Conservation (phyloP, 2,329 filamentous ascomycete genomes). For the Beauveria bassiana region DNA sequence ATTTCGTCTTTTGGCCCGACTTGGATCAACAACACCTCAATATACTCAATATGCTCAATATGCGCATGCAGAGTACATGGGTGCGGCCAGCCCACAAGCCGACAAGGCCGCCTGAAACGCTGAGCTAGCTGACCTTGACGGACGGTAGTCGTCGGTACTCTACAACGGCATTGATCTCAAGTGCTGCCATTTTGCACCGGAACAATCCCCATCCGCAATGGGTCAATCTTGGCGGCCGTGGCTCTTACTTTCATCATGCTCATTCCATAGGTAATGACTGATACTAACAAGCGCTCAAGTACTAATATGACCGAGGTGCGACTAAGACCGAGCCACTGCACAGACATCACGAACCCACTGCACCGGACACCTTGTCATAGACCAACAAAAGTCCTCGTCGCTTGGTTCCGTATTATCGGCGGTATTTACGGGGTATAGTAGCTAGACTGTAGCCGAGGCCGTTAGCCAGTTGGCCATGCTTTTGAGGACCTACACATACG, state of each 20-base stretch:
- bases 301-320: neutral
- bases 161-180: no score
- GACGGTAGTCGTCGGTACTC: neutral
- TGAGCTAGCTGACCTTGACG: neutral
- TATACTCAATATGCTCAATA: neutral
- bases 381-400: neutral
- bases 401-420: neutral
- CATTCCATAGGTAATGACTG: no score
- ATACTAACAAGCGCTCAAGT: neutral
- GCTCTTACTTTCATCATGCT: neutral
- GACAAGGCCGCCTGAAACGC: slow-evolving; percentile 7
- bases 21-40: neutral
- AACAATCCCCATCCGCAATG: no score
- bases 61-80: neutral
- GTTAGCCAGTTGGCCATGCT: neutral
- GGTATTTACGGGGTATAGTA: no score
- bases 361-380: neutral
- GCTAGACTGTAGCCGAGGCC: neutral
- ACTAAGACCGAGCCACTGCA: neutral
- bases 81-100: neutral
- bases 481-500: neutral
- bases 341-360: neutral
- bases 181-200: no score
- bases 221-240: neutral
- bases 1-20: neutral